phyloP scores from a whole-genome alignment of 2,329 filamentous ascomycete species.

The Diaporthe sp. region DNA sequence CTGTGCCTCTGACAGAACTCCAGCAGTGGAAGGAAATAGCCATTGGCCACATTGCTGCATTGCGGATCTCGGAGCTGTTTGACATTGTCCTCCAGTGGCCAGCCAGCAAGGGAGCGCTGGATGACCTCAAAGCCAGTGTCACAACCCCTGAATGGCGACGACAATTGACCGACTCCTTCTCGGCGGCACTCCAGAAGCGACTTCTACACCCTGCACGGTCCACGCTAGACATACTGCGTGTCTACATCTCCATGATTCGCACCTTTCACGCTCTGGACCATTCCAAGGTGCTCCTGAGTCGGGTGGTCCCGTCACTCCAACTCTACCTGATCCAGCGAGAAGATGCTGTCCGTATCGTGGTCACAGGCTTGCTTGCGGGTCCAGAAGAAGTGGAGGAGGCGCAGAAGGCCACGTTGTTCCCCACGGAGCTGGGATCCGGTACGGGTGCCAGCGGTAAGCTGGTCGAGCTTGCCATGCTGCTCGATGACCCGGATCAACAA shows the following conservation, averaged over 20 bases:
- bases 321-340: conserved; percentile 81
- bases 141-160: conserved; percentile 77
- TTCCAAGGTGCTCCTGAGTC: conserved; percentile 82
- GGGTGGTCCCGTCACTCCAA: conserved; percentile 80
- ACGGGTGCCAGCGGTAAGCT: conserved; percentile 60
- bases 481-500: conserved; percentile 72
- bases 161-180: conserved; percentile 79
- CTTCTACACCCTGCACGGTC: conserved; percentile 83
- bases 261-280: conserved; percentile 82
- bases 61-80: conserved; percentile 80
- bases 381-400: conserved; percentile 61
- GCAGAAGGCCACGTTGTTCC: conserved; percentile 38
- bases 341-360: conserved; percentile 83
- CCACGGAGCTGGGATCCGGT: conserved; percentile 5
- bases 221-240: conserved; percentile 80
- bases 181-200: conserved; percentile 73
- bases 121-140: conserved; percentile 80
- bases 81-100: conserved; percentile 86
- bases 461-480: conserved; percentile 76
- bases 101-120: conserved; percentile 76
- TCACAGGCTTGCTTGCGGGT: conserved; percentile 79
- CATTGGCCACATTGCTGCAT: conserved; percentile 75
- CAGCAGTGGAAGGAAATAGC: conserved; percentile 81
- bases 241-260: conserved; percentile 84
- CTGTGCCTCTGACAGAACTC: conserved; percentile 68